Evolutionary conservation across 2,329 filamentous ascomycete species (phyloP), one percentile per base, ranked within the genome.

Genomic region (Fusarium newnesense): DNA sequence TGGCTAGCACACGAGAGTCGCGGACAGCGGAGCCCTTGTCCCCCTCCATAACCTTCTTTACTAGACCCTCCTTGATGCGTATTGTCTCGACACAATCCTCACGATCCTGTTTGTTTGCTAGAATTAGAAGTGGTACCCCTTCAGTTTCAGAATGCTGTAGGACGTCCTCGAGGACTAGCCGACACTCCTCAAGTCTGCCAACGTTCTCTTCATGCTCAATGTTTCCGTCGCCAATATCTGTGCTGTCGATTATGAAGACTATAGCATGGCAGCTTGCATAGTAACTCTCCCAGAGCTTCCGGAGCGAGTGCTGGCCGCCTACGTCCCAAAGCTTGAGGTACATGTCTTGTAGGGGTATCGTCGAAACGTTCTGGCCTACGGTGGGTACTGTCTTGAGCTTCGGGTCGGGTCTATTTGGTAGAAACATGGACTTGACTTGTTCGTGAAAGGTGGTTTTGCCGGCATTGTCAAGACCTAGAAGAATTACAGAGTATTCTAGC

Each of bases 291-390:
- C 96, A 99, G 37, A 98, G 90, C 72, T 93, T 92, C 70, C 96
- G 92, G 80, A 99, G 89, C 34, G 90, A 93, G 79, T 96, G 91
- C 83, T 99, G 96, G 11, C 96, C 96, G 73, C 96, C 96, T 2
- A 99, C 94, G 81, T 99, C 96, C 96, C 96, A 98, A 78, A 99
- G 93, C 86, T 98, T 97, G 80, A 99, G 88, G 86, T 98, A 98
- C 90, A 98, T 96, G 82, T 97, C 94, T 21, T 94, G 93, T 30
- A 98, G 88, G 28, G 93, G 91, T 80, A 99, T 94, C 52, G 95
- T 96, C 71, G 94, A 93, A 73, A 98, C 95, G 84, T 98, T 98
- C 82, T 98, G 96, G 74, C 96, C 96, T 77, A 98, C 96, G 26
- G 96, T 99, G 34, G 96, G 96, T 12, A 98, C 96, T 49, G 96